These are phyloP conservation scores for Ephemerocybe angulata DNA, from an alignment of 768 basidiomycete species.

Conservation along the genomic window DNA sequence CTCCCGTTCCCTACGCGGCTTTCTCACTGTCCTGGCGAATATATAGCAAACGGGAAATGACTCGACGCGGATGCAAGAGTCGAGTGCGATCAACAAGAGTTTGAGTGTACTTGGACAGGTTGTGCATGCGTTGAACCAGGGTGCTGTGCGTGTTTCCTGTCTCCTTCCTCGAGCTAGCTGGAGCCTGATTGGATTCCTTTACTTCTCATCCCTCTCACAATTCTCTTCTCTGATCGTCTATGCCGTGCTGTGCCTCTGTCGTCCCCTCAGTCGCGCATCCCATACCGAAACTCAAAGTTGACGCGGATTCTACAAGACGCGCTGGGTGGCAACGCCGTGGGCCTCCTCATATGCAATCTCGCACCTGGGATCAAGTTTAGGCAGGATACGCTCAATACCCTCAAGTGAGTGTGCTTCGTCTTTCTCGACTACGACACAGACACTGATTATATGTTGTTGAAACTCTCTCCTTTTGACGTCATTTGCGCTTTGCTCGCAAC, in stretches of 20 bases:
- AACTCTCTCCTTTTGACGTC: no score
- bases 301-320: constrained; percentile 90
- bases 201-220: no score
- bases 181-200: no score
- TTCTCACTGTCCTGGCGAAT: no score
- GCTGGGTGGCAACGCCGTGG: constrained; percentile 76
- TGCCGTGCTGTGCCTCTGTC: background rate
- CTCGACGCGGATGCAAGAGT: constrained; percentile 82
- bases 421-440: background rate
- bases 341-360: constrained; percentile 81
- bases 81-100: constrained; percentile 86
- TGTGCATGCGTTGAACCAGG: constrained; percentile 77
- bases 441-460: no score
- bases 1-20: no score
- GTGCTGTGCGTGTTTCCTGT: constrained; percentile 45
- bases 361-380: constrained; percentile 80
- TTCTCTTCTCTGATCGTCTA: no score
- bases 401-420: constrained; percentile 57
- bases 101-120: constrained; percentile 85
- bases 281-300: constrained; percentile 86
- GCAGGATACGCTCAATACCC: constrained; percentile 85
- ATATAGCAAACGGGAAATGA: constrained; percentile 85
- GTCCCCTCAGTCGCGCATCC: constrained; percentile 60
- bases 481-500: no score
- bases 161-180: no score